Conservation (phyloP, 352 stramenopile species). For the Phytophthora pluvialis region DNA sequence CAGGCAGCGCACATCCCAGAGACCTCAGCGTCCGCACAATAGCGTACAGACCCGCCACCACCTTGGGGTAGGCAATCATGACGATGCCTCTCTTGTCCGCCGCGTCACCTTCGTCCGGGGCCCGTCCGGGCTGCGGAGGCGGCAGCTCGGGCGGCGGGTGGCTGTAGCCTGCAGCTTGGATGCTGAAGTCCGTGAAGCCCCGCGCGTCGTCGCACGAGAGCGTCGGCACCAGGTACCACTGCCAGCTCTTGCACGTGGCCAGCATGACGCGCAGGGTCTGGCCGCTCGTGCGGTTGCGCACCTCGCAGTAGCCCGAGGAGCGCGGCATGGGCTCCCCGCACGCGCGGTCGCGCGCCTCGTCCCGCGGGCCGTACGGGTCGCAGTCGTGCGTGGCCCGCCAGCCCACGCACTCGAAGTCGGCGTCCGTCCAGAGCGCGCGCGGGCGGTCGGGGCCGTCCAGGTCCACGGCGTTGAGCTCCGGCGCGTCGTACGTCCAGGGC, state of each 20-base stretch:
- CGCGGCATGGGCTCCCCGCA: conserved; percentile 55
- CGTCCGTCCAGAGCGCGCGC: conserved; percentile 49
- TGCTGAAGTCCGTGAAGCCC: conserved; percentile 75
- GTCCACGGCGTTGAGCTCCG: conserved; percentile 54
- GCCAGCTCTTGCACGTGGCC: conserved; percentile 75
- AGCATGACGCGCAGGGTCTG: conserved; percentile 66
- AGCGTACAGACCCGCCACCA: conserved; percentile 71
- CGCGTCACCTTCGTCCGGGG: background rate
- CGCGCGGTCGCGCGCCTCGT: conserved; percentile 44
- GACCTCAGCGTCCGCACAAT: conserved; percentile 65
- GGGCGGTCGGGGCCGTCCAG: conserved; percentile 38
- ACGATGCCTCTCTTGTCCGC: conserved; percentile 53
- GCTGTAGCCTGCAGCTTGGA: conserved; percentile 48
- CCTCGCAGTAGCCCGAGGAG: conserved; percentile 71
- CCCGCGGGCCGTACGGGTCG: conserved; percentile 61
- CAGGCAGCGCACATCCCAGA: conserved; percentile 51
- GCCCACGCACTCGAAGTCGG: conserved; percentile 78
- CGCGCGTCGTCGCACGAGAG: conserved; percentile 69
- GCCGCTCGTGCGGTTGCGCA: conserved; percentile 71
- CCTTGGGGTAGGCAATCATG: conserved; percentile 77
- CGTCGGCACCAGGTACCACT: conserved; percentile 54
- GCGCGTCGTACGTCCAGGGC: conserved; percentile 41
- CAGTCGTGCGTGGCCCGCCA: conserved; percentile 74
- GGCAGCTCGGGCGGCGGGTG: conserved; percentile 39
- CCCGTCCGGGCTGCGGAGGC: conserved; percentile 9